These are phyloP conservation scores for Pseudogymnoascus sp. DNA, from an alignment of 2,329 filamentous ascomycete species.

Conservation along the genomic window DNA sequence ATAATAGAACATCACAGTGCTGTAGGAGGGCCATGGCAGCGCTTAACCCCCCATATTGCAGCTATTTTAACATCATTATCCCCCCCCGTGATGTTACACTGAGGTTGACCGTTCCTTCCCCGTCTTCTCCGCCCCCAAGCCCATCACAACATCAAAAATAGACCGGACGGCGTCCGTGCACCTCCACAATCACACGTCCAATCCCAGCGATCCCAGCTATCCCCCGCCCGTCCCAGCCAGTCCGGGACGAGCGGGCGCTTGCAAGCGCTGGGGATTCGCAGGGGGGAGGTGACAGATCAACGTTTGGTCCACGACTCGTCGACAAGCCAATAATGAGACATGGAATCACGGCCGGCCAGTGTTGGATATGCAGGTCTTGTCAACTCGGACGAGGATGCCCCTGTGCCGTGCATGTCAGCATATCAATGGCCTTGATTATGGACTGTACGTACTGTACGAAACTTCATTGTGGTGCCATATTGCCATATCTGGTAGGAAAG, in stretches of 20 bases:
- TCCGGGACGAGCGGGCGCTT: neutral
- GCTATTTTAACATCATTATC: neutral
- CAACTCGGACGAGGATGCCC: neutral
- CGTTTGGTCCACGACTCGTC: neutral
- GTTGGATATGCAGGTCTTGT: conserved; percentile 2
- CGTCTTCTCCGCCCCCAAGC: neutral
- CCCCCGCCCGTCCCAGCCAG: neutral
- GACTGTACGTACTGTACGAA: neutral
- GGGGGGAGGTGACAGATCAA: conserved; percentile 5
- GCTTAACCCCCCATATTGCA: neutral
- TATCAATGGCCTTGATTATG: neutral
- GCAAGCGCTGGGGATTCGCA: conserved; percentile 2
- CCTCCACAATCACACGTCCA: neutral
- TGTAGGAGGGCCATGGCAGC: neutral
- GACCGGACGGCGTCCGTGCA: neutral
- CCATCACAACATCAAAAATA: neutral
- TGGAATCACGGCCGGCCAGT: neutral
- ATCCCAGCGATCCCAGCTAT: neutral
- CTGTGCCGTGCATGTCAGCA: neutral
- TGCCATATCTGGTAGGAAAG: neutral
- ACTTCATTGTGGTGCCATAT: neutral
- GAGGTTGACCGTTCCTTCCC: neutral
- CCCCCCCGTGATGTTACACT: neutral
- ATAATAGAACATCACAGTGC: neutral
- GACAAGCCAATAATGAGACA: neutral